Conservation (phyloP, 148 eudicot genomes). For the Vaccinium macrocarpon region DNA sequence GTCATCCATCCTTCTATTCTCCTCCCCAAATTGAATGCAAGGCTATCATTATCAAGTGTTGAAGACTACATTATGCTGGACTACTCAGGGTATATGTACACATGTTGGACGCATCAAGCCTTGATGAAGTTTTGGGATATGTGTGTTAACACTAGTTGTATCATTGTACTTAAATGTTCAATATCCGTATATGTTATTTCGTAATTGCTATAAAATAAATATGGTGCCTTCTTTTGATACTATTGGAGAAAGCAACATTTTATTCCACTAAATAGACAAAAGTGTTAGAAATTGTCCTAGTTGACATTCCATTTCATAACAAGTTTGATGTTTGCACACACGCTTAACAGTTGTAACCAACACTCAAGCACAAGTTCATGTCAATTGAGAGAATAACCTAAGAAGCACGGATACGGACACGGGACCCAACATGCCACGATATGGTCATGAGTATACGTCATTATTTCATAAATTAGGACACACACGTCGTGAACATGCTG, state of each 20-base stretch:
- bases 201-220: not conserved
- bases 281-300: not conserved
- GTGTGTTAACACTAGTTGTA: no score
- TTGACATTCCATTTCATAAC: not conserved
- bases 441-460: no score
- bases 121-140: no score
- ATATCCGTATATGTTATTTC: not conserved
- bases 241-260: not conserved
- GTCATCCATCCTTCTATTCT: not conserved
- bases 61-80: not conserved
- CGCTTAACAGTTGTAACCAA: not conserved
- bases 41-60: not conserved
- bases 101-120: no score
- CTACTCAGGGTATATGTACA: no score
- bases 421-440: no score
- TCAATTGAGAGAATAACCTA: not conserved
- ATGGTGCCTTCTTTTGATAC: not conserved
- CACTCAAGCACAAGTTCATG: not conserved
- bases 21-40: not conserved
- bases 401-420: no score
- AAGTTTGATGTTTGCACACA: not conserved
- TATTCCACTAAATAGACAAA: not conserved
- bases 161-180: no score
- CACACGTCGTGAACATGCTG: no score
- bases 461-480: no score